These are phyloP conservation scores for Pichia sorboxylosa DNA, from an alignment of 1,139 yeast species.

Conservation along the genomic window DNA sequence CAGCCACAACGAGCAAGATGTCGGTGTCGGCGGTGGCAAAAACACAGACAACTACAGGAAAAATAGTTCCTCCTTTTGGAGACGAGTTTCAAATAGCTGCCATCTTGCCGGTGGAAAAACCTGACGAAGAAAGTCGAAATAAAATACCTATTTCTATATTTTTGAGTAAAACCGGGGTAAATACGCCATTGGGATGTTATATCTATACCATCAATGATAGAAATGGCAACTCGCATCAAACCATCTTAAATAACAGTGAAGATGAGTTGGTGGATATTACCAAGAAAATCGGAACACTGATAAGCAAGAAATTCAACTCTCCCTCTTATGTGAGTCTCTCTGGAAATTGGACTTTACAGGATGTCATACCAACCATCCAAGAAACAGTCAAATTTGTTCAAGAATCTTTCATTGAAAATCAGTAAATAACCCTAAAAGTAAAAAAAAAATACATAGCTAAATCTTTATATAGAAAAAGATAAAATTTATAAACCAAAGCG, in stretches of 20 bases:
- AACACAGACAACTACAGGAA: conserved; percentile 13
- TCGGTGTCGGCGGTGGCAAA: conserved; percentile 1
- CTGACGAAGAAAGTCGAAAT: conserved; percentile 14
- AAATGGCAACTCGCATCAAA: conserved; percentile 21
- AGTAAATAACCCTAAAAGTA: not conserved
- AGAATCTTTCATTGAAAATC: conserved; percentile 3
- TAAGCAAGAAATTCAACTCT: conserved; percentile 24
- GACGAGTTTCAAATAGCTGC: conserved; percentile 23
- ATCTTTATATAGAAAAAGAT: not conserved
- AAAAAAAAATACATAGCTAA: not conserved
- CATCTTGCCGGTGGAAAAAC: conserved; percentile 19
- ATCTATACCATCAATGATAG: conserved; percentile 23
- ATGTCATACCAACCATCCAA: conserved; percentile 17
- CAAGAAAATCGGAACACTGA: conserved; percentile 25
- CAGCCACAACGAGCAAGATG: too few relatives aligned
- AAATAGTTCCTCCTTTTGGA: conserved; percentile 22
- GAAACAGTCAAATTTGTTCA: conserved; percentile 18
- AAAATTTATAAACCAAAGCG: not conserved
- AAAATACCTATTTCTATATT: conserved; percentile 25
- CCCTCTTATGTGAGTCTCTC: conserved; percentile 29
- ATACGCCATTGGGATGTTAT: conserved; percentile 24
- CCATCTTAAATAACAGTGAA: conserved; percentile 26
- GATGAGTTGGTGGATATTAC: conserved; percentile 27
- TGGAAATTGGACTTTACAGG: conserved; percentile 22
- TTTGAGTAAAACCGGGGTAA: conserved; percentile 22